Conservation (phyloP, 23 red algal genomes). For the Gracilaria domingensis region DNA sequence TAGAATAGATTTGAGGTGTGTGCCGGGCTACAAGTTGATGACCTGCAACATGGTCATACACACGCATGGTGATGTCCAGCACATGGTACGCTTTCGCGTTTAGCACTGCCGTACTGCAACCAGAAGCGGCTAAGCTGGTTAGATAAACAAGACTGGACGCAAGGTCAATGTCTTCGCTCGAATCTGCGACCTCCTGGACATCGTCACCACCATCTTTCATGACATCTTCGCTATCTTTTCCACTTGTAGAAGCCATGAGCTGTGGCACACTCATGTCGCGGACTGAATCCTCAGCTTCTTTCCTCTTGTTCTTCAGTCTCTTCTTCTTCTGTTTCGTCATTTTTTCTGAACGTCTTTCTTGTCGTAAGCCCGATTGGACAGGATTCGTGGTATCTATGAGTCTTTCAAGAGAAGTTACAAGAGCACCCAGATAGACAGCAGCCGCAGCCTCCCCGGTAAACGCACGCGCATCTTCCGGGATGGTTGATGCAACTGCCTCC, state of each 20-base stretch:
- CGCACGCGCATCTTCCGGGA: constrained; percentile 37
- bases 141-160: constrained; percentile 52
- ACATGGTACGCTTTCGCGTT: constrained; percentile 54
- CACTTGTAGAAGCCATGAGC: constrained; percentile 11
- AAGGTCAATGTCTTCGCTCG: constrained; percentile 34
- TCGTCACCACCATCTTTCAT: constrained; percentile 52
- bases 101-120: constrained; percentile 53
- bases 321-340: constrained; percentile 38
- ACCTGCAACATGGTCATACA: constrained; percentile 36
- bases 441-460: constrained; percentile 41
- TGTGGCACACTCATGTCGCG: constrained; percentile 37
- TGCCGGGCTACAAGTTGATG: constrained; percentile 45
- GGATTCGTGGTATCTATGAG: constrained; percentile 54
- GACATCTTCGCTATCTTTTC: neutral
- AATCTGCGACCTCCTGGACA: neutral
- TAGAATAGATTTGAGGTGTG: constrained; percentile 39
- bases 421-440: constrained; percentile 59
- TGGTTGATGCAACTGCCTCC: constrained; percentile 59
- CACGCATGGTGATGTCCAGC: constrained; percentile 34
- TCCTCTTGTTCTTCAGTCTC: constrained; percentile 31
- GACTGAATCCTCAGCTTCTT: constrained; percentile 39
- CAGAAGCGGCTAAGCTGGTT: constrained; percentile 49
- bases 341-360: neutral
- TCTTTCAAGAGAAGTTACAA: constrained; percentile 50
- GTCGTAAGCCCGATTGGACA: neutral